Evolutionary conservation across 148 eudicot genomes (phyloP).

Genomic region (Chenopodium formosanum): DNA sequence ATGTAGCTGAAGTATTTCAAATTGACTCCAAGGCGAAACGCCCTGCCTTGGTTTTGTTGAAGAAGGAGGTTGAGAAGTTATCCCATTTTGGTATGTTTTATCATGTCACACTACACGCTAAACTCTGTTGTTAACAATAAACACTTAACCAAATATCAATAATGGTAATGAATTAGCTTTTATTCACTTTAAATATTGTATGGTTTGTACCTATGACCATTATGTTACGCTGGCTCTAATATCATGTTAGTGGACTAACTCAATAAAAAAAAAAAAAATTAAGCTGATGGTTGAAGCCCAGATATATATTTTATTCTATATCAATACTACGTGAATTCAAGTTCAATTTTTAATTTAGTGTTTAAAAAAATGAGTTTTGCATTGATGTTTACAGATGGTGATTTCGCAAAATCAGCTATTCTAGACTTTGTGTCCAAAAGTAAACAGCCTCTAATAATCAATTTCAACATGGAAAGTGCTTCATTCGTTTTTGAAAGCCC

Average conservation of each 20-base stretch:
- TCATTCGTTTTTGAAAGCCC: constrained; percentile 64
- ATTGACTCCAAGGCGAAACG: constrained; percentile 57
- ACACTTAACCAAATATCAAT: too few relatives aligned
- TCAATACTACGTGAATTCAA: too few relatives aligned
- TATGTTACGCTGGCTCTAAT: too few relatives aligned
- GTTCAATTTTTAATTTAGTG: not conserved
- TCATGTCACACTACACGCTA: too few relatives aligned
- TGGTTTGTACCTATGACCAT: too few relatives aligned
- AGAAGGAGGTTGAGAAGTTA: constrained; percentile 77
- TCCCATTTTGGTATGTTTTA: constrained; percentile 54
- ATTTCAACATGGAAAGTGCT: constrained; percentile 66
- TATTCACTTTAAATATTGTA: too few relatives aligned
- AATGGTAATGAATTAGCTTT: too few relatives aligned
- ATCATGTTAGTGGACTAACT: too few relatives aligned
- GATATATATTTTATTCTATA: too few relatives aligned
- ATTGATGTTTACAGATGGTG: constrained; percentile 51
- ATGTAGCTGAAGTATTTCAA: constrained; percentile 72
- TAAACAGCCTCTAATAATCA: constrained; percentile 69
- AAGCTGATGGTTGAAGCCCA: too few relatives aligned
- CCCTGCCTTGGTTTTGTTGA: constrained; percentile 69
- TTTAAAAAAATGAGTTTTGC: not conserved
- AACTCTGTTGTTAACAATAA: too few relatives aligned
- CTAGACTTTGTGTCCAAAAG: constrained; percentile 64
- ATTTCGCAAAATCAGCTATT: constrained; percentile 57
- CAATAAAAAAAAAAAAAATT: too few relatives aligned